These are phyloP conservation scores for Pistacia atlantica DNA, from an alignment of 345 rosid species.

Conservation along the genomic window DNA sequence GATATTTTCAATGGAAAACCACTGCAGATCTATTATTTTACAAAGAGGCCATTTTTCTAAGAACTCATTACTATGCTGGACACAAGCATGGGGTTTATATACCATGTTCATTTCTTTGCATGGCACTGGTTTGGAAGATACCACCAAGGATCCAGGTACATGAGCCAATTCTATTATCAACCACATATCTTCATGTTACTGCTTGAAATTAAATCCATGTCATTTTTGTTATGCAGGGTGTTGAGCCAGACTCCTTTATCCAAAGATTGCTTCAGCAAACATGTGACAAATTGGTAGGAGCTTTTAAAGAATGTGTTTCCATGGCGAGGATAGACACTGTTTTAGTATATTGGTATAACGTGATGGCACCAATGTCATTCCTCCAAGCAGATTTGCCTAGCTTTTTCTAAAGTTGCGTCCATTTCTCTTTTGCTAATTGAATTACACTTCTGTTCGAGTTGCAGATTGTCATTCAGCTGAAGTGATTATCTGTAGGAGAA, in stretches of 20 bases:
- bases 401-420: neutral
- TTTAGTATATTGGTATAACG: too few relatives aligned
- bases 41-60: neutral
- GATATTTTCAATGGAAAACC: neutral
- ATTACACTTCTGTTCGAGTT: neutral
- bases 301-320: too few relatives aligned
- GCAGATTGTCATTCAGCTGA: neutral
- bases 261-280: neutral
- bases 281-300: neutral
- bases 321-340: neutral
- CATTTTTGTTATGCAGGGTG: neutral
- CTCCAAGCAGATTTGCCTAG: neutral
- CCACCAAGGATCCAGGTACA: neutral
- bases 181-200: neutral
- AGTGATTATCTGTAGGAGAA: neutral
- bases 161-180: neutral
- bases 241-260: neutral
- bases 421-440: neutral
- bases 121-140: neutral
- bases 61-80: neutral
- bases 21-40: neutral
- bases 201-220: neutral
- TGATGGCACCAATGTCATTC: neutral
- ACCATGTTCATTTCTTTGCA: neutral
- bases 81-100: neutral